A percentile compares a stretch with the other conserved stretches of the same genome.
These are phyloP conservation scores for Phytopythium kandeliae DNA, from an alignment of 352 stramenopile species.

Conservation along the genomic window DNA sequence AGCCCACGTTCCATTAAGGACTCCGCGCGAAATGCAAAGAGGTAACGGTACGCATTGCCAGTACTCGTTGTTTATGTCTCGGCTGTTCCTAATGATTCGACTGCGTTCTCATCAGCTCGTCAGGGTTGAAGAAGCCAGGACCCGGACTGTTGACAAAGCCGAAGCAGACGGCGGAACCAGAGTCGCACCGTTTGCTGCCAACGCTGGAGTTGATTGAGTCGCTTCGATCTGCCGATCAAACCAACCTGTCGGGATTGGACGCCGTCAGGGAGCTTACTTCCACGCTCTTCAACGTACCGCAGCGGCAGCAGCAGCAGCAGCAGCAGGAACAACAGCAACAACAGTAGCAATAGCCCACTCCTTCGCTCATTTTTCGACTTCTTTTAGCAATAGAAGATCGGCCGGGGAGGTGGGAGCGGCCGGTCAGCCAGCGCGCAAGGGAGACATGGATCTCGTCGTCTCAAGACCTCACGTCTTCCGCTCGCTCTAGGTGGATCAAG, in stretches of 20 bases:
- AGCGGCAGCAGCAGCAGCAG: too few relatives aligned
- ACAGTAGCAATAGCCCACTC: too few relatives aligned
- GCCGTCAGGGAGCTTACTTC: slow-evolving; percentile 2
- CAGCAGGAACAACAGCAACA: too few relatives aligned
- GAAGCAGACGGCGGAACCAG: slow-evolving; percentile 3
- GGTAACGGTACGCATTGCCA: neutral
- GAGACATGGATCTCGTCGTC: too few relatives aligned
- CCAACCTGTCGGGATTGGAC: slow-evolving; percentile 1
- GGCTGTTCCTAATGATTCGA: neutral
- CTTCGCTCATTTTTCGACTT: too few relatives aligned
- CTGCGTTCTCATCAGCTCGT: neutral
- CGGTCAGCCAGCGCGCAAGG: too few relatives aligned
- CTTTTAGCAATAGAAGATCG: too few relatives aligned
- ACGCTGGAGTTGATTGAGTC: slow-evolving; percentile 16
- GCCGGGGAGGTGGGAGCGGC: too few relatives aligned
- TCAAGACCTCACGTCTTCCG: too few relatives aligned
- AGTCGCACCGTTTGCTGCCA: slow-evolving; percentile 11
- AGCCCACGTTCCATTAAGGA: neutral
- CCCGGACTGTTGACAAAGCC: too few relatives aligned
- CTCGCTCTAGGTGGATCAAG: too few relatives aligned
- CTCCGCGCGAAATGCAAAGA: neutral
- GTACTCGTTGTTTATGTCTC: too few relatives aligned
- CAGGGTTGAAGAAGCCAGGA: neutral
- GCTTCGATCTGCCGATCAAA: slow-evolving; percentile 7
- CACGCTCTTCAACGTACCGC: slow-evolving; percentile 2